Evolutionary conservation across 495 filamentous ascomycete species (phyloP).

Genomic region (Lophiotrema nucula): DNA sequence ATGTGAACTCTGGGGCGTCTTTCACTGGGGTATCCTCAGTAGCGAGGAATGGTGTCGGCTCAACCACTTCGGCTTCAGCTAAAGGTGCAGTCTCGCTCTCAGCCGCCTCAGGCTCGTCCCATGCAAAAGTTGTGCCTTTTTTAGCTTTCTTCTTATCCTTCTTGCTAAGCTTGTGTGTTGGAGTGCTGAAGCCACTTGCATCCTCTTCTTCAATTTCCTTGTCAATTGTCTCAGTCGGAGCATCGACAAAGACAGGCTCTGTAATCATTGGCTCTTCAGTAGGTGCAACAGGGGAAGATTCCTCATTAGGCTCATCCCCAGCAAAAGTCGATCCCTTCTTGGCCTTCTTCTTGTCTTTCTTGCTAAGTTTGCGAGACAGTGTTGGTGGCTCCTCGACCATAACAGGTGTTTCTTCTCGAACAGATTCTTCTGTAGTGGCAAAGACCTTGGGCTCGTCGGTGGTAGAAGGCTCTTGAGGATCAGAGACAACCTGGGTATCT

Average conservation of each 20-base stretch:
- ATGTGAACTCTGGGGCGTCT: too few relatives aligned
- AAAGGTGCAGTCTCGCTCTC: too few relatives aligned
- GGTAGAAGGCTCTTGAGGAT: too few relatives aligned
- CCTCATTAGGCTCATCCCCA: not conserved
- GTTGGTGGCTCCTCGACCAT: not conserved
- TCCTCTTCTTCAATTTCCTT: slow-evolving; percentile 18
- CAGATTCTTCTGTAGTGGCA: not conserved
- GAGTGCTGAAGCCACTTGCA: not conserved
- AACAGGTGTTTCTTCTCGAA: not conserved
- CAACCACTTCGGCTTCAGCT: too few relatives aligned
- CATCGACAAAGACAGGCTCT: too few relatives aligned
- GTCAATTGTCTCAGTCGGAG: too few relatives aligned
- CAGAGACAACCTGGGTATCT: too few relatives aligned
- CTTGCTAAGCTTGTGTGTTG: slow-evolving; percentile 6
- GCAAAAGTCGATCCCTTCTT: not conserved
- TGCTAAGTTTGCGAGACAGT: slow-evolving; percentile 2
- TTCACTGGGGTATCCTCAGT: too few relatives aligned
- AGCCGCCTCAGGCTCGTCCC: slow-evolving; percentile 7
- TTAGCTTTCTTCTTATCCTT: slow-evolving; percentile 21
- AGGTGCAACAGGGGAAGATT: not conserved
- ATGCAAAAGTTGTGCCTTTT: not conserved
- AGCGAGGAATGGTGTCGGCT: too few relatives aligned
- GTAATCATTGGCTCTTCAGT: too few relatives aligned
- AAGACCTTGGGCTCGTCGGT: too few relatives aligned
- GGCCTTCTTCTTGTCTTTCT: slow-evolving; percentile 12